Conservation (phyloP, 192 early-diverging fungal genomes). For the Mortierella antarctica region DNA sequence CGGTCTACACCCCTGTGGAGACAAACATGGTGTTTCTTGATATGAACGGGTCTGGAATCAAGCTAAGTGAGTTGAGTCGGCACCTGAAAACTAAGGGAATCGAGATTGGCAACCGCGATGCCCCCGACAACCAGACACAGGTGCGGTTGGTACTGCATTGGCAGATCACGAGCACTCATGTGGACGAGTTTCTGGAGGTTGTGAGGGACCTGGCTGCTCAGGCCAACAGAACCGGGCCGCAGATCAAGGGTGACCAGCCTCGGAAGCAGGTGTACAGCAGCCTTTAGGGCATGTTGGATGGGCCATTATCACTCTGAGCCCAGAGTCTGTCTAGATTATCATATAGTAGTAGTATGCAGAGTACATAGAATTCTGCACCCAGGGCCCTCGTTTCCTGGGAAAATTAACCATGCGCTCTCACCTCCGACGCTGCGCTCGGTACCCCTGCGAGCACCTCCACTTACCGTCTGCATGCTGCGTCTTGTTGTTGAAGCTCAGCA, state of each 20-base stretch:
- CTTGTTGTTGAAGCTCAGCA: too few species aligned
- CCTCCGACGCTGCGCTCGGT: too few species aligned
- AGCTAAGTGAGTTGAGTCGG: constrained; percentile 29
- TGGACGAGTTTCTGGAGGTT: constrained; percentile 63
- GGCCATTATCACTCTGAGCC: too few species aligned
- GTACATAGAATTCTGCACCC: too few species aligned
- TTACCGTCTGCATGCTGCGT: too few species aligned
- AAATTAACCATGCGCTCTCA: too few species aligned
- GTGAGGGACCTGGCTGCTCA: constrained; percentile 28
- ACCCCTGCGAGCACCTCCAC: too few species aligned
- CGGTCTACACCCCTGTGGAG: constrained; percentile 69
- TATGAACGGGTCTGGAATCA: constrained; percentile 31
- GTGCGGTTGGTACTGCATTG: constrained; percentile 77
- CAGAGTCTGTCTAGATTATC: too few species aligned
- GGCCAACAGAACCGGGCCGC: neutral
- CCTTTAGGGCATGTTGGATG: too few species aligned
- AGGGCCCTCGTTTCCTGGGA: too few species aligned
- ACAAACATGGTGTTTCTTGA: constrained; percentile 93
- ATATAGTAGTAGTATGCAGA: too few species aligned
- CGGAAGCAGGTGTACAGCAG: neutral
- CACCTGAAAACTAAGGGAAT: constrained; percentile 23
- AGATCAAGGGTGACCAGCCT: neutral
- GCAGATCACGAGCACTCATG: constrained; percentile 64
- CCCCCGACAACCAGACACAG: constrained; percentile 51
- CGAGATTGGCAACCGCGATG: constrained; percentile 58